Evolutionary conservation across 2,329 filamentous ascomycete genomes (phyloP), one percentile per base, ranked within the genome.

Genomic region (Pseudocercospora eumusae): DNA sequence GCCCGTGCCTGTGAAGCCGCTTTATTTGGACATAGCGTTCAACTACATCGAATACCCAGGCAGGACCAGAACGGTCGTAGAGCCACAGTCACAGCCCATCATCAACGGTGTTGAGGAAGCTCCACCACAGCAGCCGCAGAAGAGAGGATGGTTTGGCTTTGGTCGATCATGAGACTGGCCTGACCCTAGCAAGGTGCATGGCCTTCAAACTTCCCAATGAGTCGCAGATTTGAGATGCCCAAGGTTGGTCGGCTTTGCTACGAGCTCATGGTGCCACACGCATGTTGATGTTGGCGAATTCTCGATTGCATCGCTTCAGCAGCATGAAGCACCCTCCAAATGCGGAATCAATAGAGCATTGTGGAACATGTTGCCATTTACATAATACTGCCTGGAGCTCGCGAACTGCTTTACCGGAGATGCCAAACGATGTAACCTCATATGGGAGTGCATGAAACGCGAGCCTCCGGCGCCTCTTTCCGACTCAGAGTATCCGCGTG

Each of bases 11-110:
- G 89, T 96, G 57, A 99, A 99, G 80, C 95, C 95, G 27, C 83
- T 98, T 33, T 98, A 98, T 82, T 86, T 98, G 62, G 95, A 99
- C 73, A 89, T 96, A 7, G 95, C 95, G 9, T 99, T 92, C 90
- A 98, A 98, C 75, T 98, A 97, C 75, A 93, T 99, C 65, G 87
- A 92, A 54, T 99, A 99, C 73, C 92, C 93, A 0, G 87, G 87
- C 33, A 86, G 86, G 69, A 71, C 68, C 59, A 67, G 64, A 5
- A 66, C 66, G 53, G 64, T 65, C 11, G 66, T 68, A 42, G 68
- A 67, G 64, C 69, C 67, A 64, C 57, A 60, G 69, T 59, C 56
- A 68, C 71, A 64, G 25, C 59, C 61, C n/a, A 63, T 64, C 15
- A 62, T 65, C 11, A 67, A 71, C 62, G 69, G 64, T 8, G 58